A percentile compares a stretch with the other conserved stretches of the same genome.
phyloP scores from a whole-genome alignment of 331 rosid genomes.

The Malus hybrid region DNA sequence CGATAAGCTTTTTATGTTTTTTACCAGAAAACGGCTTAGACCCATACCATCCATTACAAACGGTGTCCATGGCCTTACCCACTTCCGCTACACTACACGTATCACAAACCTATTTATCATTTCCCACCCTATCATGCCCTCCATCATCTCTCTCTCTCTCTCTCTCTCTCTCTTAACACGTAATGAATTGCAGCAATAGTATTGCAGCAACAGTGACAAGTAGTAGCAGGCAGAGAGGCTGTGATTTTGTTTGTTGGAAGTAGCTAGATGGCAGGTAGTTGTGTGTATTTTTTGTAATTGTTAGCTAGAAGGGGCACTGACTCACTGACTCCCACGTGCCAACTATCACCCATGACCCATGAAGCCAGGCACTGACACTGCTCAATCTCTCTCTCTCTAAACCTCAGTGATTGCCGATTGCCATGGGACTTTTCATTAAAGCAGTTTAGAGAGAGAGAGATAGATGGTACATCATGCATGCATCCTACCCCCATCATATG shows the following conservation, averaged over 20 bases:
- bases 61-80: not conserved
- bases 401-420: not conserved
- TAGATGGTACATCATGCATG: no score
- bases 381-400: not conserved
- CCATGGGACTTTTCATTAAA: constrained; percentile 31
- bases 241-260: not conserved
- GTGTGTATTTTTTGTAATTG: not conserved
- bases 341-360: not conserved
- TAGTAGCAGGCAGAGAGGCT: no score
- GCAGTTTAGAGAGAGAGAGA: not conserved
- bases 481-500: not conserved
- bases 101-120: not conserved
- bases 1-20: not conserved
- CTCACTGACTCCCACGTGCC: constrained; percentile 52
- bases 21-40: constrained; percentile 22
- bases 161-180: not conserved
- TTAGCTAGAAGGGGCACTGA: not conserved
- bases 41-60: constrained; percentile 4
- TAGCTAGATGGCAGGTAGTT: not conserved
- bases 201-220: no score
- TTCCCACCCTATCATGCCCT: no score
- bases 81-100: constrained; percentile 1
- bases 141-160: not conserved
- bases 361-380: constrained; percentile 5
- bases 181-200: no score